Evolutionary conservation across 148 eudicot genomes (phyloP).

Genomic region (Vaccinium darrowii): DNA sequence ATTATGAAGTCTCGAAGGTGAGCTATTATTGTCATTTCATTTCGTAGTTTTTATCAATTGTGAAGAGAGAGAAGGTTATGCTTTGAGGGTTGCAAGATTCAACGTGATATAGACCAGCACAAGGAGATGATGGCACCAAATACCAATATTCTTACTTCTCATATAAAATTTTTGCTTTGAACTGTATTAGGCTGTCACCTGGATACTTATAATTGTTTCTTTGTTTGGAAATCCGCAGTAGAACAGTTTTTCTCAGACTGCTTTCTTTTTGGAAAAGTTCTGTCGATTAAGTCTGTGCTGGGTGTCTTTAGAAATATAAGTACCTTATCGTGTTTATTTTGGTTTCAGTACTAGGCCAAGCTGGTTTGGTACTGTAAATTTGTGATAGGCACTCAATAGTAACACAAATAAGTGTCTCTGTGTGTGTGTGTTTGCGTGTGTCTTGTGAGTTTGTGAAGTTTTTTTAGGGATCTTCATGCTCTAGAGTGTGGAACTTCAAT

Average conservation of each 20-base stretch:
- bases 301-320: neutral
- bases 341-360: neutral
- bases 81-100: neutral
- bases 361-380: neutral
- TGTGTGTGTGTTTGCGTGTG: neutral
- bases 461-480: neutral
- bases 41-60: neutral
- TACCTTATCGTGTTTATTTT: neutral
- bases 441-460: neutral
- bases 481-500: constrained; percentile 9
- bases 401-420: neutral
- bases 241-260: neutral
- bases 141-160: neutral
- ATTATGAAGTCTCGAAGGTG: constrained; percentile 47
- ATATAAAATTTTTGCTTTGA: neutral
- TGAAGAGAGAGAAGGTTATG: neutral
- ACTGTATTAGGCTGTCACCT: neutral
- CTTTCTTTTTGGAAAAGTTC: neutral
- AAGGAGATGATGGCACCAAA: neutral
- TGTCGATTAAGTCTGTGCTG: neutral
- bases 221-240: neutral
- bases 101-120: neutral
- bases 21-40: constrained; percentile 4
- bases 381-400: neutral
- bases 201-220: neutral